phyloP scores from a whole-genome alignment of 1,284 basidiomycete genomes.

The Quambalaria eucalypti region DNA sequence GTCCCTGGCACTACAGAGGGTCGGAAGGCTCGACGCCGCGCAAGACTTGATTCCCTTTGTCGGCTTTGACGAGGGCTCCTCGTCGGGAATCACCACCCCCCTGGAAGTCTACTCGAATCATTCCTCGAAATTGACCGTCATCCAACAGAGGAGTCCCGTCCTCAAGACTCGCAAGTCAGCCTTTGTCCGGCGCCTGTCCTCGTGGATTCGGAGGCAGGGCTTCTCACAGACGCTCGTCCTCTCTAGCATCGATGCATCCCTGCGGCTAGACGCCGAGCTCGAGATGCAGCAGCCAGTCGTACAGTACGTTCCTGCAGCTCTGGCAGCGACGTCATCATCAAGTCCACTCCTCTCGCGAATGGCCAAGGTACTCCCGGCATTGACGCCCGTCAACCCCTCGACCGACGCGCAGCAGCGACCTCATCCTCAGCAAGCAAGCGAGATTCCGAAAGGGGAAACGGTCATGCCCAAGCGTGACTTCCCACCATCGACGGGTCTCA shows the following conservation, averaged over 20 bases:
- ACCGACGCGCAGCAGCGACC: too few species aligned
- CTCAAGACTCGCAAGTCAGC: conserved; percentile 12
- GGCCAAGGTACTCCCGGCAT: background rate
- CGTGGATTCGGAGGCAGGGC: conserved; percentile 10
- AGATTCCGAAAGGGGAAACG: background rate
- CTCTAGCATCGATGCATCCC: conserved; percentile 23
- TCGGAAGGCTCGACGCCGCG: conserved; percentile 20
- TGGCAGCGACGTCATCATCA: background rate
- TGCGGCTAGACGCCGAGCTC: conserved; percentile 27
- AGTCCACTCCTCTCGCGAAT: background rate
- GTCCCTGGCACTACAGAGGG: conserved; percentile 13
- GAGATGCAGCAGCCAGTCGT: background rate
- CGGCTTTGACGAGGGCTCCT: conserved; percentile 13
- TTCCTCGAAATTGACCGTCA: conserved; percentile 10
- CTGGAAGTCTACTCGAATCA: conserved; percentile 13
- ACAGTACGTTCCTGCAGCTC: background rate
- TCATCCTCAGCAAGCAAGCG: too few species aligned
- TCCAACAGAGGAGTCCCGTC: conserved; percentile 37
- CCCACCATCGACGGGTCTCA: background rate
- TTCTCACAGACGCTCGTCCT: conserved; percentile 13
- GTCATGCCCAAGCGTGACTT: too few species aligned
- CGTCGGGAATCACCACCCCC: conserved; percentile 8
- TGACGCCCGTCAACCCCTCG: too few species aligned
- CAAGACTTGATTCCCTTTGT: conserved; percentile 29
- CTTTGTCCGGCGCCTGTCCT: conserved; percentile 7